Conservation (phyloP, 441 rosid species). For the Syzygium malaccense region DNA sequence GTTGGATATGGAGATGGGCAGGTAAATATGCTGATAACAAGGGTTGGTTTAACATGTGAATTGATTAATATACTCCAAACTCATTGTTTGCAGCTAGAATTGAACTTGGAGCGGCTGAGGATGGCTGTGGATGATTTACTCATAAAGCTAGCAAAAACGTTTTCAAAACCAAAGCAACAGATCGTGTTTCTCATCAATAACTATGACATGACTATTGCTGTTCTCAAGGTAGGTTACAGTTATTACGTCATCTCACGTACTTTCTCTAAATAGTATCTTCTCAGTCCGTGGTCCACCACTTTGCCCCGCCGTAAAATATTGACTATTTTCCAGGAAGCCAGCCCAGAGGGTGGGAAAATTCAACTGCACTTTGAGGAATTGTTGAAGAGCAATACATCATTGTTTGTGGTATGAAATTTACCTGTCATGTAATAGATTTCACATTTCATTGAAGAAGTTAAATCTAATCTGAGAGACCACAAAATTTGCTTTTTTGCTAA, state of each 20-base stretch:
- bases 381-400: conserved; percentile 79
- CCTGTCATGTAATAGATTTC: not conserved
- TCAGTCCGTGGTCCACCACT: not conserved
- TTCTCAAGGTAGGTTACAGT: conserved; percentile 48
- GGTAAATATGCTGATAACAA: conserved; percentile 27
- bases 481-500: not conserved
- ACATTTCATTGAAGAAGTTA: not conserved
- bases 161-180: conserved; percentile 69
- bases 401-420: conserved; percentile 71
- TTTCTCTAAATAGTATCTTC: not conserved
- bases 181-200: conserved; percentile 93
- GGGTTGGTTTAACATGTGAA: not conserved
- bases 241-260: not conserved
- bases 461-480: not conserved
- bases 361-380: conserved; percentile 91
- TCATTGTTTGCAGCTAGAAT: conserved; percentile 69
- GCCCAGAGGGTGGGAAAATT: conserved; percentile 92
- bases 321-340: conserved; percentile 68
- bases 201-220: conserved; percentile 94
- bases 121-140: conserved; percentile 94
- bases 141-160: conserved; percentile 75
- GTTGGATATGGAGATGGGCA: conserved; percentile 97
- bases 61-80: not conserved
- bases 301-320: not conserved
- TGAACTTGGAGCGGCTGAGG: conserved; percentile 91